phyloP scores from a whole-genome alignment of 2,329 filamentous ascomycete species.

The Onygenales sp. region DNA sequence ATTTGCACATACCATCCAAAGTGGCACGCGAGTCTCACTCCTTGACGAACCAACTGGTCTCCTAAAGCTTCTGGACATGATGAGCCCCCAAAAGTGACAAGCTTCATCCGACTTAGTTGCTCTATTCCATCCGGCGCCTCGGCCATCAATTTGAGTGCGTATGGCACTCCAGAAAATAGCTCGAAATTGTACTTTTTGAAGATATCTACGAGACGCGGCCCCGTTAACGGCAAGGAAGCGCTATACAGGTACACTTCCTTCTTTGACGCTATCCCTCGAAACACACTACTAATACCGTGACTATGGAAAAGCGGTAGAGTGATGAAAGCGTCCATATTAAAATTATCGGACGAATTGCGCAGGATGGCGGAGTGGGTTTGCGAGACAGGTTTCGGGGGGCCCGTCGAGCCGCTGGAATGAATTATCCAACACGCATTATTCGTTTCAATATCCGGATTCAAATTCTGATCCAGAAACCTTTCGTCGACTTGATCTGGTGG shows the following conservation, averaged over 20 bases:
- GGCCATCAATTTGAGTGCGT: constrained; percentile 53
- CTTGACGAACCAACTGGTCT: constrained; percentile 41
- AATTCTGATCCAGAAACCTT: neutral
- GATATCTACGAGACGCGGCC: constrained; percentile 37
- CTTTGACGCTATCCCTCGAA: constrained; percentile 42
- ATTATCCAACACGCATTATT: constrained; percentile 35
- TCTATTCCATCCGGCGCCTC: constrained; percentile 48
- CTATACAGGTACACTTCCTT: constrained; percentile 47
- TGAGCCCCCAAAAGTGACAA: constrained; percentile 50
- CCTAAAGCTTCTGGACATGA: constrained; percentile 52
- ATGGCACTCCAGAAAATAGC: constrained; percentile 54
- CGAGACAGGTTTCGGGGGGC: constrained; percentile 54
- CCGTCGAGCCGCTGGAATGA: constrained; percentile 50
- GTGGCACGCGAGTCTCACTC: constrained; percentile 47
- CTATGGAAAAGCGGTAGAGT: constrained; percentile 52
- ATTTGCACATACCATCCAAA: constrained; percentile 44
- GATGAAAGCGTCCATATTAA: constrained; percentile 42
- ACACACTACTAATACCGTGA: constrained; percentile 48
- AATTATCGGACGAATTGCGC: constrained; percentile 37
- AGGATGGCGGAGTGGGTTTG: constrained; percentile 46
- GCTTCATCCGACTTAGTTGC: constrained; percentile 36
- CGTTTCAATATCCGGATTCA: constrained; percentile 11
- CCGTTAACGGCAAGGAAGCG: constrained; percentile 46
- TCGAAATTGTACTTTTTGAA: constrained; percentile 38
- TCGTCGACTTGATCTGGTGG: neutral